Conservation (phyloP, 345 rosid species). For the Rhodamnia argentea region DNA sequence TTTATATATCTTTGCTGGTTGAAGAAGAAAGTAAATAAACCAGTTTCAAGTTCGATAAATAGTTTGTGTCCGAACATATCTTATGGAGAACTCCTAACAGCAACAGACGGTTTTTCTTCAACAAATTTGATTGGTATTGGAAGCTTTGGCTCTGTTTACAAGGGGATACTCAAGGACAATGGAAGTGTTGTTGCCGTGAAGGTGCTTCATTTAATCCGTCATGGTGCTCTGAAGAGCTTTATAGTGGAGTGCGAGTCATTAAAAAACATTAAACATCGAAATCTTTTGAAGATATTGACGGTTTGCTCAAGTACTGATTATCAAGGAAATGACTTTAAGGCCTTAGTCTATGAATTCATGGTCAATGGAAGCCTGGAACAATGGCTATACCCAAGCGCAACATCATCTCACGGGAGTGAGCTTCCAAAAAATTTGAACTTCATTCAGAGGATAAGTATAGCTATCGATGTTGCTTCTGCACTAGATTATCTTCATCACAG, state of each 20-base stretch:
- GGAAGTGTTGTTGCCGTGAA: background rate
- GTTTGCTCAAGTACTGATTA: background rate
- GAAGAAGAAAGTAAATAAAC: background rate
- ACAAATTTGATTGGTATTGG: background rate
- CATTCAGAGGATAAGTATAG: background rate
- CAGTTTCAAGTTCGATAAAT: background rate
- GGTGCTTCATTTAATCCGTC: background rate
- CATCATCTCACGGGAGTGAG: background rate
- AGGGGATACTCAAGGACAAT: background rate
- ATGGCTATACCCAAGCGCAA: background rate
- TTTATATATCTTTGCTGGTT: background rate
- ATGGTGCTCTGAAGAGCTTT: background rate
- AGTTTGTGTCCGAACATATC: background rate
- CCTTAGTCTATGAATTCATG: background rate
- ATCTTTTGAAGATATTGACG: background rate
- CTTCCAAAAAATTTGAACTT: background rate
- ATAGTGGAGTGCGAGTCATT: background rate
- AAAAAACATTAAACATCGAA: background rate
- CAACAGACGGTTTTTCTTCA: background rate
- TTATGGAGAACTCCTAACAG: background rate
- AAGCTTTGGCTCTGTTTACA: background rate
- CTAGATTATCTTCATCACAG: background rate
- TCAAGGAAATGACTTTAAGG: background rate
- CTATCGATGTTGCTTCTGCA: background rate
- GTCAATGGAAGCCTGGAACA: background rate